These are phyloP conservation scores for Furcasterigmium sp. DNA, from an alignment of 2,329 filamentous ascomycete species.

Conservation along the genomic window DNA sequence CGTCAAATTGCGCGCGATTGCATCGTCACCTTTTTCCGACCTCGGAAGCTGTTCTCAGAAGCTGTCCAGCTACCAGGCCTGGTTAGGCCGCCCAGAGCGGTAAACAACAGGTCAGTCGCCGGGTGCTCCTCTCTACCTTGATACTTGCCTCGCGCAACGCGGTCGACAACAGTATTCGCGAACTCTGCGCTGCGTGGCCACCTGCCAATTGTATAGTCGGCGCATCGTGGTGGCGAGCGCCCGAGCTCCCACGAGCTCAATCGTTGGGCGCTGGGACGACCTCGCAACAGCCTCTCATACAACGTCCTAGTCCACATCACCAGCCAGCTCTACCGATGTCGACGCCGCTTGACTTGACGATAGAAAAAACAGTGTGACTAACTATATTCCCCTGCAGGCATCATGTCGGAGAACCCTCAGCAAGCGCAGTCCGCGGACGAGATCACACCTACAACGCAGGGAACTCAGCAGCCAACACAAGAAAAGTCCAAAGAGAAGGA, in stretches of 20 bases:
- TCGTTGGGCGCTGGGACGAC: too few species aligned
- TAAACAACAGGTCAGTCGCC: neutral
- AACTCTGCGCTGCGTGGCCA: slow-evolving; percentile 4
- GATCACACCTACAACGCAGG: slow-evolving; percentile 20
- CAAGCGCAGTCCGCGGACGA: slow-evolving; percentile 19
- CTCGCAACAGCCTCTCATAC: too few species aligned
- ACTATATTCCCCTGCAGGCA: neutral
- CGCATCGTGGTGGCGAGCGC: too few species aligned
- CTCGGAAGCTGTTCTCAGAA: too few species aligned
- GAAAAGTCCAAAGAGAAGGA: slow-evolving; percentile 39
- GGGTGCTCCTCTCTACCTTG: too few species aligned
- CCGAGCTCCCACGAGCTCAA: too few species aligned
- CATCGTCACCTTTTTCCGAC: too few species aligned
- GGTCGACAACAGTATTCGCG: slow-evolving; percentile 3
- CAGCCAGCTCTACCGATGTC: too few species aligned
- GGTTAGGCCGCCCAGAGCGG: neutral
- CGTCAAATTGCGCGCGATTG: neutral
- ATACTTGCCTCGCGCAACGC: neutral
- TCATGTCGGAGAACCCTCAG: slow-evolving; percentile 26
- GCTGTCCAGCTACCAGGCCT: neutral
- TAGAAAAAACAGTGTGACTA: too few species aligned
- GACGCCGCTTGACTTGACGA: too few species aligned
- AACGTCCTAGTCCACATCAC: too few species aligned
- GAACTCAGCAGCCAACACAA: slow-evolving; percentile 21
- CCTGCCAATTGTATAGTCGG: too few species aligned